A percentile compares a stretch with the other conserved stretches of the same genome.
Conservation (phyloP, 2,329 filamentous ascomycete species). For the Ilyonectria robusta region DNA sequence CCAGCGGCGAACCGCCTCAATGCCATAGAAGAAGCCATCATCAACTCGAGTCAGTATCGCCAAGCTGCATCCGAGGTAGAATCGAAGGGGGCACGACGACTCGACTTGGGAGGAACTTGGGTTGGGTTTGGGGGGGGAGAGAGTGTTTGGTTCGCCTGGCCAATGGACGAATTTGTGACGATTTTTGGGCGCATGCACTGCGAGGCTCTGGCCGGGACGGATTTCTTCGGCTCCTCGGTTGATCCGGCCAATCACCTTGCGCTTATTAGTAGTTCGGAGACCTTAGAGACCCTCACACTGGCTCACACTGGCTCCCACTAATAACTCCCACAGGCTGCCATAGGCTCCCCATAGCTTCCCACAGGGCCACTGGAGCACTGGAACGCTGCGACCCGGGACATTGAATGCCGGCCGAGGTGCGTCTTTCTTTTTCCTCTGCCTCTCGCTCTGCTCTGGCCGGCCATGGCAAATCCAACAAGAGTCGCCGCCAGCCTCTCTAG, state of each 20-base stretch:
- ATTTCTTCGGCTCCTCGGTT: conserved; percentile 54
- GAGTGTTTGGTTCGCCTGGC: conserved; percentile 33
- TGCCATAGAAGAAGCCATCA: conserved; percentile 75
- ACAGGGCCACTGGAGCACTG: conserved; percentile 2
- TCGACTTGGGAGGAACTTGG: conserved; percentile 42
- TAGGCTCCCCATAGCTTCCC: neutral
- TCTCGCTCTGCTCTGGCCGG: neutral
- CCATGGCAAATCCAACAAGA: neutral
- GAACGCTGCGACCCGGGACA: conserved; percentile 33
- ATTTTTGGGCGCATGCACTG: conserved; percentile 42
- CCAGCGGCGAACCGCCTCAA: conserved; percentile 72
- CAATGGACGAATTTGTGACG: conserved; percentile 45
- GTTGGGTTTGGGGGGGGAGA: conserved; percentile 40
- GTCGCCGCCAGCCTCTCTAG: too few relatives aligned
- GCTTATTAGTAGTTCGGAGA: conserved; percentile 47
- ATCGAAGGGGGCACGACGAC: conserved; percentile 21
- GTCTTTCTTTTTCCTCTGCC: neutral
- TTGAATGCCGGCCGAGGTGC: conserved; percentile 30
- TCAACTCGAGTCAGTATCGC: conserved; percentile 50
- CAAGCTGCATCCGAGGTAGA: conserved; percentile 52
- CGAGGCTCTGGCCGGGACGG: conserved; percentile 47
- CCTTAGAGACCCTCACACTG: conserved; percentile 7
- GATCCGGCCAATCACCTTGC: conserved; percentile 52
- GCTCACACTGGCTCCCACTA: neutral
- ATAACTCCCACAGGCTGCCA: neutral